Percentiles rank a stretch among this genome's conserved stretches.
phyloP scores from a whole-genome alignment of 257 asterid species.

The Gentiana straminea region DNA sequence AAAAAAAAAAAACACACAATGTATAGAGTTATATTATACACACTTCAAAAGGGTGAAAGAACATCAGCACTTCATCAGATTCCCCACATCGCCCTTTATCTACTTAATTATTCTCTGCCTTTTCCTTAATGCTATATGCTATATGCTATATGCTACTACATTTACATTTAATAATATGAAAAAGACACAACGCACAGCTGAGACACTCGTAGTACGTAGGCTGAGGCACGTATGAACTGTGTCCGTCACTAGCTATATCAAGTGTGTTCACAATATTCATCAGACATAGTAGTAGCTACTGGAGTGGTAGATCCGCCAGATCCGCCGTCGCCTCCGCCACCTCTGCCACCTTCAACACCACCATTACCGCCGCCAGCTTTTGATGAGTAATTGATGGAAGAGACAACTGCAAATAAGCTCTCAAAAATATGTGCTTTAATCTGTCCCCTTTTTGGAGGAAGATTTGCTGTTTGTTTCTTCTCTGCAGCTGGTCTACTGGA shows the following conservation, averaged over 20 bases:
- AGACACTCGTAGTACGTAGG: background rate
- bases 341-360: constrained; percentile 8
- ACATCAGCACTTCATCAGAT: too few relatives aligned
- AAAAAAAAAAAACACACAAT: too few relatives aligned
- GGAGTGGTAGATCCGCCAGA: constrained; percentile 30
- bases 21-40: too few relatives aligned
- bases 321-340: constrained; percentile 10
- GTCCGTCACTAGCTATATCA: background rate
- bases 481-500: constrained; percentile 6
- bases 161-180: too few relatives aligned
- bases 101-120: too few relatives aligned
- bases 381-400: constrained; percentile 18
- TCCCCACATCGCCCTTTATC: too few relatives aligned
- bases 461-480: background rate
- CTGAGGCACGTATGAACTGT: background rate
- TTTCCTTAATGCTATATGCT: too few relatives aligned
- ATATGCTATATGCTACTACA: too few relatives aligned
- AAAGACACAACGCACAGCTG: background rate
- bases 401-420: constrained; percentile 28
- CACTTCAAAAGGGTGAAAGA: too few relatives aligned
- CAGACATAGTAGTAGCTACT: constrained; percentile 5
- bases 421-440: constrained; percentile 48
- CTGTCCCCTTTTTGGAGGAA: constrained; percentile 39
- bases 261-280: constrained; percentile 5
- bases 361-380: constrained; percentile 14